These are phyloP conservation scores for Gossypium mustelinum DNA, from an alignment of 345 rosid species.

Conservation along the genomic window DNA sequence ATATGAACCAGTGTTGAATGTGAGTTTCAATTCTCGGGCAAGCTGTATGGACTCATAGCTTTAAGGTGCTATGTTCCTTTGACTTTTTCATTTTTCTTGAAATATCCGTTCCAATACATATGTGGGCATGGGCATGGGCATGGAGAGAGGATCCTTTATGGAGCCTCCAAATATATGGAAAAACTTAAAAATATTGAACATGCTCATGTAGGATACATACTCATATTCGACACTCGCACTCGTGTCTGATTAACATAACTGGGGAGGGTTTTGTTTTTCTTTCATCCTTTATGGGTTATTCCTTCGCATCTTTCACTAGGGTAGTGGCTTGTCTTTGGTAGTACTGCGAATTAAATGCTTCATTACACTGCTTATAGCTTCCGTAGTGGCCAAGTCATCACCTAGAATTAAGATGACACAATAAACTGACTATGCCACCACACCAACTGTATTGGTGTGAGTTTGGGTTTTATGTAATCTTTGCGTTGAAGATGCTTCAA, in stretches of 20 bases:
- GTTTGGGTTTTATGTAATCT: background rate
- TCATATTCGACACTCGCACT: background rate
- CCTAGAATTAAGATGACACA: background rate
- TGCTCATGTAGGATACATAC: too few species aligned
- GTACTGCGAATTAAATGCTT: background rate
- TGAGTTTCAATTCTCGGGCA: conserved; percentile 10
- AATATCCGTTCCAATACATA: background rate
- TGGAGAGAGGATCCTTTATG: background rate
- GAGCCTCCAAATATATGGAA: background rate
- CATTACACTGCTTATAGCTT: background rate
- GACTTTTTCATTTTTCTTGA: background rate
- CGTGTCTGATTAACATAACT: background rate
- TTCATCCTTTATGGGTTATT: conserved; percentile 11
- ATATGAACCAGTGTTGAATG: conserved; percentile 11
- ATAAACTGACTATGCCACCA: background rate
- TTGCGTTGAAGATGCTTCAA: background rate
- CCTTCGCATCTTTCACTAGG: background rate
- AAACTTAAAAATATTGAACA: too few species aligned
- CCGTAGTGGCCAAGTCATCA: background rate
- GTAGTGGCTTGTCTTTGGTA: background rate
- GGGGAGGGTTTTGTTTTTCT: conserved; percentile 19
- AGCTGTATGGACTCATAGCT: conserved; percentile 25
- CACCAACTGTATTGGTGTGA: background rate
- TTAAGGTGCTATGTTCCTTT: background rate
- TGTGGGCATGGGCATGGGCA: background rate